Base-by-base conservation (phyloP, 2,329 filamentous ascomycete genomes). In the Calonectria fujianensis region DNA sequence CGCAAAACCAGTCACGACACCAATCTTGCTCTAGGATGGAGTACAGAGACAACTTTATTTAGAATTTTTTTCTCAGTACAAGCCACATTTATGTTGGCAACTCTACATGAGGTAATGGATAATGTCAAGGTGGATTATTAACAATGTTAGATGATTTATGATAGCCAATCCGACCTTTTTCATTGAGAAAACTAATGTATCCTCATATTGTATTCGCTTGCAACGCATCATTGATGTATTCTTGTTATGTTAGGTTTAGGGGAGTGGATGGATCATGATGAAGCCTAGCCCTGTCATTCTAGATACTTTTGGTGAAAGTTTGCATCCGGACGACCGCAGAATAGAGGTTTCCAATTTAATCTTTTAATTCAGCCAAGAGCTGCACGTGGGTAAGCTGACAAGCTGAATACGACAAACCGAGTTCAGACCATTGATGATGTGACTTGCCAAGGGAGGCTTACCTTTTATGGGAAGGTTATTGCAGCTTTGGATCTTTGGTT, bases 1-100 rank as follows among this genome's bases (percentile, higher is more conserved):
- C 11, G 77, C 74, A 6, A 66, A 37, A 13, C 65, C 52, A 32
- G 50, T 81, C 7, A n/a, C 70, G 39, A 76, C 74, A 1, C 77
- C 73, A 27, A 77, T 77, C 2, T 69, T 70, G 50, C 41, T 78
- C 10, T 54, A 31, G 29, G 18, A 54, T 32, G 51, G 16, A 31
- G 27, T 18, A 16, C 2, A 32, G 5, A 4, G 6, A 13, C 9
- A 6, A 24, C 24, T 9, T 45, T 3, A 10, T 45, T 45, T 45
- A 5, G 7, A 7, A 32, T 41, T 45, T 8, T 10, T 45, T 45
- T n/a, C 14, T 45, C 18, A 4, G 18, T 20, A 8, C 41, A 45
- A 45, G 41, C 16, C 13, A 20, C 39, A 20, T 9, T 45, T n/a
- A 18, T 45, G 11, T 37, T 10, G 35, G 10, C 10, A 32, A 24